phyloP scores from a whole-genome alignment of 257 asterid species.

The Solanum ossicruentum region DNA sequence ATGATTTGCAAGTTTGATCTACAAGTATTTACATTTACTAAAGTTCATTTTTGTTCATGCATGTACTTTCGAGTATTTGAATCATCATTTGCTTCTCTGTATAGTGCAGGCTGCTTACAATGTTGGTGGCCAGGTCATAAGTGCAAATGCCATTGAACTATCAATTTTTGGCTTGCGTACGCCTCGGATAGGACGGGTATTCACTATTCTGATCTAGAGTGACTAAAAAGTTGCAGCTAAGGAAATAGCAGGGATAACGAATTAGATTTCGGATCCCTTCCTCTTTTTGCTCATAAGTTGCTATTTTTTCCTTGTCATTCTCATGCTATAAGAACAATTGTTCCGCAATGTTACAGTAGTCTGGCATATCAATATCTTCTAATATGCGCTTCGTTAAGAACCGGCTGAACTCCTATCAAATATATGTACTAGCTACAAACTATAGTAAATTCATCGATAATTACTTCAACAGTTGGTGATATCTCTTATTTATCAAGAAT shows the following conservation, averaged over 20 bases:
- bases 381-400: not conserved
- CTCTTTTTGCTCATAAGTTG: not conserved
- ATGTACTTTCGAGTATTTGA: not conserved
- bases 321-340: not conserved
- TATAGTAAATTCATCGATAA: not conserved
- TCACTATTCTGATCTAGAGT: not conserved
- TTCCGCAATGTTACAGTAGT: not conserved
- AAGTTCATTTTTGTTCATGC: not conserved
- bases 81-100: conserved; percentile 9
- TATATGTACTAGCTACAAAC: not conserved
- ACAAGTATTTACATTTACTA: no score
- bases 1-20: no score
- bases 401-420: not conserved
- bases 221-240: not conserved
- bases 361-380: not conserved
- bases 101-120: conserved; percentile 55
- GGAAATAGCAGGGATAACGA: not conserved
- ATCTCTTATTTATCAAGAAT: not conserved
- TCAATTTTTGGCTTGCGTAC: conserved; percentile 41
- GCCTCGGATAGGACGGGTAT: conserved; percentile 46
- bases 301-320: not conserved
- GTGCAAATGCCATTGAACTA: conserved; percentile 48
- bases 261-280: not conserved
- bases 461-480: not conserved
- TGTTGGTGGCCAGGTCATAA: conserved; percentile 37